phyloP scores from a whole-genome alignment of 164 flowering plant genomes.

The Euptelea pleiosperma region DNA sequence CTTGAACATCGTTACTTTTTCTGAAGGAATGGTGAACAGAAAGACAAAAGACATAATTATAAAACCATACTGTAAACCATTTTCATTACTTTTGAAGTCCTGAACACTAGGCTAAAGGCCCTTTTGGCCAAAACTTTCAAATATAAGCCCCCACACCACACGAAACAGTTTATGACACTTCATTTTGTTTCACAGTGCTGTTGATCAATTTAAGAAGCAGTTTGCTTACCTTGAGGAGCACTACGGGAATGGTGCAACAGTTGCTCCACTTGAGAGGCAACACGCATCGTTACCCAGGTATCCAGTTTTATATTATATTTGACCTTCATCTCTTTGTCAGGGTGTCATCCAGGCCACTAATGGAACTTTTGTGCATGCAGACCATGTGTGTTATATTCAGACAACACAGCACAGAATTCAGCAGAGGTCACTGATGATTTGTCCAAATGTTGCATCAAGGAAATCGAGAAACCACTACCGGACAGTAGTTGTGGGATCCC shows the following conservation, averaged over 20 bases:
- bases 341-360: slow-evolving; percentile 3
- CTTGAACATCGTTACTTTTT: too few species aligned
- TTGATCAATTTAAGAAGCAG: slow-evolving; percentile 97
- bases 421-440: slow-evolving; percentile 55
- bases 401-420: slow-evolving; percentile 45
- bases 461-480: slow-evolving; percentile 47
- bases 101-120: not conserved
- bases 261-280: slow-evolving; percentile 86
- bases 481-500: slow-evolving; percentile 54
- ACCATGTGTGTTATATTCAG: slow-evolving; percentile 71
- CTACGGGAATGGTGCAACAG: slow-evolving; percentile 77
- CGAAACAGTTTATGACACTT: not conserved
- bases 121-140: not conserved
- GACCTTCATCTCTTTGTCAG: not conserved
- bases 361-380: slow-evolving; percentile 35
- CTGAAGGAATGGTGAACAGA: too few species aligned
- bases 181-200: slow-evolving; percentile 66
- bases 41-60: too few species aligned
- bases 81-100: not conserved
- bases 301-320: not conserved
- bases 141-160: too few species aligned
- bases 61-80: too few species aligned
- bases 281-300: slow-evolving; percentile 98
- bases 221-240: slow-evolving; percentile 97
- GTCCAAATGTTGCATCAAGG: slow-evolving; percentile 70